Evolutionary conservation across 2,329 filamentous ascomycete genomes (phyloP).

Genomic region (Talaromyces marneffei): DNA sequence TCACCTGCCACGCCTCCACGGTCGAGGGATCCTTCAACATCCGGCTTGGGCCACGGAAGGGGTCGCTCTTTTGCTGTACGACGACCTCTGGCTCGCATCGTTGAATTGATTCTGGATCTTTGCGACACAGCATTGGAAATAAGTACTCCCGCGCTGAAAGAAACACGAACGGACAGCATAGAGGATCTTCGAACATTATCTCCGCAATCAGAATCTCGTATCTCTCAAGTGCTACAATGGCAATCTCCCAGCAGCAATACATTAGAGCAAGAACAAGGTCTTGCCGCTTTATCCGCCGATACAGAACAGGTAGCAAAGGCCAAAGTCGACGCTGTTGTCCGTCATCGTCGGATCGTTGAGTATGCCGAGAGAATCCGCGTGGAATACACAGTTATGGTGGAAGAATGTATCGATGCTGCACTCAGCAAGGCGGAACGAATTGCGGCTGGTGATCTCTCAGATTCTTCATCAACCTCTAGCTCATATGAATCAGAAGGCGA

Average conservation of each 20-base stretch:
- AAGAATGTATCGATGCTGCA: conserved; percentile 91
- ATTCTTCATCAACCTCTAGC: conserved; percentile 61
- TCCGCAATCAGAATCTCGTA: conserved; percentile 89
- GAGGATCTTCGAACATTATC: conserved; percentile 88
- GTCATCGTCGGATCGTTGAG: conserved; percentile 87
- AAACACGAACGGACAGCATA: conserved; percentile 57
- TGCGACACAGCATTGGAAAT: conserved; percentile 96
- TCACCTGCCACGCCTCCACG: conserved; percentile 61
- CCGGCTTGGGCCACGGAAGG: conserved; percentile 70
- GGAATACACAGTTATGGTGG: conserved; percentile 86
- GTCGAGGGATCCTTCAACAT: conserved; percentile 60
- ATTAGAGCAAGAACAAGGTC: conserved; percentile 84
- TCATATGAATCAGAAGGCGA: conserved; percentile 47
- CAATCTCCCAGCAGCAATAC: conserved; percentile 89
- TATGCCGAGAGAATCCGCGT: conserved; percentile 93
- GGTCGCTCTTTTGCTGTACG: conserved; percentile 86
- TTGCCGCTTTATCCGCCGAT: conserved; percentile 81
- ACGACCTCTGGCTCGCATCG: conserved; percentile 82
- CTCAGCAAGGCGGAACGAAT: conserved; percentile 84
- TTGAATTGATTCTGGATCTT: conserved; percentile 88
- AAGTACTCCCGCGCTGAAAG: conserved; percentile 88
- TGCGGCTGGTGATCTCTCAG: conserved; percentile 75
- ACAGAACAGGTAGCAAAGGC: conserved; percentile 76
- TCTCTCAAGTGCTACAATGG: conserved; percentile 93
- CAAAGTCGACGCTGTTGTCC: conserved; percentile 89